These are phyloP conservation scores for Soucietia sequanensis DNA, from an alignment of 805 yeast genomes.

Conservation along the genomic window DNA sequence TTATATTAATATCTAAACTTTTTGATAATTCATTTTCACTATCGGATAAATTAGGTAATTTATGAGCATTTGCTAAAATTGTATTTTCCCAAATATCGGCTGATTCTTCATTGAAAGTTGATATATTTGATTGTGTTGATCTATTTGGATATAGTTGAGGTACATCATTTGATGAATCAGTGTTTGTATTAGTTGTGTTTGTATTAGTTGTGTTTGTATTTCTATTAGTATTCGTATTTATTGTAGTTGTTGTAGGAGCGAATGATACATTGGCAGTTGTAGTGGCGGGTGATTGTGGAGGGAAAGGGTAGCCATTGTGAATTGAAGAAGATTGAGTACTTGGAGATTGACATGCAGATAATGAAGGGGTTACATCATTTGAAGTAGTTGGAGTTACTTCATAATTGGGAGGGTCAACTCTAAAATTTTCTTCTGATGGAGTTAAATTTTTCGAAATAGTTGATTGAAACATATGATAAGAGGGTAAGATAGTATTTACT, in stretches of 20 bases:
- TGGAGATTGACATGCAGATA: conserved; percentile 11
- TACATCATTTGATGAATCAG: too few relatives aligned
- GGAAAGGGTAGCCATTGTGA: conserved; percentile 14
- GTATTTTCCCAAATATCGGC: conserved; percentile 41
- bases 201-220: too few relatives aligned
- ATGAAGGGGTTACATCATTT: conserved; percentile 7
- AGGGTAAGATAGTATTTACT: conserved; percentile 38
- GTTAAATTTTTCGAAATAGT: conserved; percentile 38
- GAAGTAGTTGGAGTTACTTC: conserved; percentile 23
- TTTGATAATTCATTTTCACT: conserved; percentile 26
- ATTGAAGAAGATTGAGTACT: neutral
- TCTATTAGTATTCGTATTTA: conserved; percentile 3
- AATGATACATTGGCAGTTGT: too few relatives aligned
- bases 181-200: too few relatives aligned
- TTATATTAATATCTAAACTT: conserved; percentile 29
- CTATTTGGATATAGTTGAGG: neutral
- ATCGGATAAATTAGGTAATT: conserved; percentile 32
- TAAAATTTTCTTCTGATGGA: conserved; percentile 37
- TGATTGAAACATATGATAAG: conserved; percentile 45
- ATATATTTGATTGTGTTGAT: neutral
- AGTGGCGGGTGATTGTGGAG: conserved; percentile 9
- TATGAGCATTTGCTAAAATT: conserved; percentile 42
- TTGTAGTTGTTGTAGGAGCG: conserved; percentile 2
- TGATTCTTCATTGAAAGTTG: conserved; percentile 18
- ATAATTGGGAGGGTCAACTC: conserved; percentile 41